Base-by-base conservation (phyloP, 495 filamentous ascomycete species). In the Aspergillus cavernicola region DNA sequence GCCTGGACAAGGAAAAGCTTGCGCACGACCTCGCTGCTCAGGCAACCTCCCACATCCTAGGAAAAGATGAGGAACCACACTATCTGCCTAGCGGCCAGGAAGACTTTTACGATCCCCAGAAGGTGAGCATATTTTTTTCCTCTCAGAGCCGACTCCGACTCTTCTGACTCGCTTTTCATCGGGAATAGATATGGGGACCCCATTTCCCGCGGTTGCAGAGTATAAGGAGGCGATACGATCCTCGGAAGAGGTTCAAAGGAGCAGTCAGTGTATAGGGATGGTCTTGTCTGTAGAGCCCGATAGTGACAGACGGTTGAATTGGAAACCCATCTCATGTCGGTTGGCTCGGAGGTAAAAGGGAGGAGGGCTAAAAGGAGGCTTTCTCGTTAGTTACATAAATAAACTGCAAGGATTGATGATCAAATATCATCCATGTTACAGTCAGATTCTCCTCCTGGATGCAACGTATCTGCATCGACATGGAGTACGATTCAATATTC, bases 81-180 rank as follows among this genome's bases (percentile, higher is more conserved):
- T 13, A 15, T 2, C 1, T 58, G 29, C 50, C 56, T 12, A 58
- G 31, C 44, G 44, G 37, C 0, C 35, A 44, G 15, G 56, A 58
- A 23, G 56, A 54, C 3, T 58, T 36, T 16, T 50, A 50, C 26
- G 45, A 58, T 44, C 36, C 41, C 1, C 16, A 5, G 28, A 35
- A 47, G 55, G 49, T 57, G 15, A 3, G 13, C 15, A 26, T 3
- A 47, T 29, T 24, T 32, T 15, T 15, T 16, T 42, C 23, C 9
- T 24, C 43, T 33, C 36, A n/a, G n/a, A n/a, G n/a, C n/a, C n/a
- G n/a, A 11, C 6, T 26, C 23, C 20, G 11, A 16, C 22, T 19
- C 2, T 15, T 35, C 12, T 33, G 31, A 3, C 6, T 7, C 11
- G 7, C 12, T 9, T 33, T 33, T 36, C 16, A 35, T 13, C 9